Evolutionary conservation across 768 basidiomycete species (phyloP).

Genomic region (Leccinum sublutescens): DNA sequence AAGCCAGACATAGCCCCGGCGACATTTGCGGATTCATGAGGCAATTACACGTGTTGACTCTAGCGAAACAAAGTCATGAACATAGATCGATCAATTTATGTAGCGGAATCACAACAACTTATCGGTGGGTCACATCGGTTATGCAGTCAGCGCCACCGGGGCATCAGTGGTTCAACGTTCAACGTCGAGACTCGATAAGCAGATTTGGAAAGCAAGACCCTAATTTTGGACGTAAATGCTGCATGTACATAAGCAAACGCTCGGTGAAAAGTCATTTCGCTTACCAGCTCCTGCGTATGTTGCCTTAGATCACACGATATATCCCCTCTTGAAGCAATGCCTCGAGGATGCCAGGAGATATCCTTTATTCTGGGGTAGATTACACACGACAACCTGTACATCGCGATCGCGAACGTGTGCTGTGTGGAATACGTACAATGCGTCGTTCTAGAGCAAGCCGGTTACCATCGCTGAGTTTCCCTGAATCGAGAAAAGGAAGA

Average conservation of each 20-base stretch:
- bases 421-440: not conserved
- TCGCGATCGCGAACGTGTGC: not conserved
- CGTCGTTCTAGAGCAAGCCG: not conserved
- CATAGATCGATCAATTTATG: not conserved
- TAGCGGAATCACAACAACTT: not conserved
- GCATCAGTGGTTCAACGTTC: not conserved
- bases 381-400: not conserved
- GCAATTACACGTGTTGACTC: not conserved
- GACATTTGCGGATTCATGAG: not conserved
- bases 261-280: not conserved
- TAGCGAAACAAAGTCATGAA: not conserved
- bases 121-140: not conserved
- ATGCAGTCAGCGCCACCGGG: not conserved
- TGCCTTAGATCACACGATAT: not conserved
- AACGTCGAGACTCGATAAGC: too few species aligned
- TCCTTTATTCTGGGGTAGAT: not conserved
- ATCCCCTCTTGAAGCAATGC: not conserved
- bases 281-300: not conserved
- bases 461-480: not conserved
- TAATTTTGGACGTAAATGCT: not conserved
- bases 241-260: not conserved
- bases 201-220: not conserved
- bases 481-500: not conserved
- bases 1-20: not conserved
- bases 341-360: not conserved